phyloP scores from a whole-genome alignment of 2,329 filamentous ascomycete species.

The Colletotrichum higginsianum region DNA sequence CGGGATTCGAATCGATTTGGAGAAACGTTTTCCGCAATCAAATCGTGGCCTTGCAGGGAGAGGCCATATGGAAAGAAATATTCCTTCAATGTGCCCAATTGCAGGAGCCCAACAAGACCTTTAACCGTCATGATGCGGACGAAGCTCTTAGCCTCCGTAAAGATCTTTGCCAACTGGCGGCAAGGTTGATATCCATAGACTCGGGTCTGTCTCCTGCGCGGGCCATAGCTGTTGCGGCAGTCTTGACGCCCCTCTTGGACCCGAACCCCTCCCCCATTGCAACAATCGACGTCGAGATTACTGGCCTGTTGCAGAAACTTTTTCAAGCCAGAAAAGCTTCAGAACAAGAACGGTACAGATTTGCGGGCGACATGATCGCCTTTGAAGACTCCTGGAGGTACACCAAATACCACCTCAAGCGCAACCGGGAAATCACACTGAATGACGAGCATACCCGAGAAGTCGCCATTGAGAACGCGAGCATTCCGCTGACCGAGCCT shows the following conservation, averaged over 20 bases:
- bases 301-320: not conserved
- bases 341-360: not conserved
- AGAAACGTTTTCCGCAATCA: not conserved
- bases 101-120: not conserved
- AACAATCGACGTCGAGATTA: not conserved
- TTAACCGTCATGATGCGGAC: not conserved
- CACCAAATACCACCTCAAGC: not conserved
- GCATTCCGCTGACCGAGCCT: not conserved
- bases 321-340: not conserved
- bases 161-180: not conserved
- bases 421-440: not conserved
- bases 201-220: not conserved
- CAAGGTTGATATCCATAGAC: not conserved
- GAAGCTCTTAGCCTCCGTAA: not conserved
- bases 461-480: not conserved
- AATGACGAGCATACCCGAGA: slow-evolving; percentile 3
- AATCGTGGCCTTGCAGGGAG: not conserved
- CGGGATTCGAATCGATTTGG: not conserved
- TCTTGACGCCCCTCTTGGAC: not conserved
- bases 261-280: not conserved
- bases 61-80: not conserved
- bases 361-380: not conserved
- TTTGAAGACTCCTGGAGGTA: not conserved
- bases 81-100: not conserved
- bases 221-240: not conserved